Conservation (phyloP, 2,329 filamentous ascomycete genomes). For the Aspergillus fructus region DNA sequence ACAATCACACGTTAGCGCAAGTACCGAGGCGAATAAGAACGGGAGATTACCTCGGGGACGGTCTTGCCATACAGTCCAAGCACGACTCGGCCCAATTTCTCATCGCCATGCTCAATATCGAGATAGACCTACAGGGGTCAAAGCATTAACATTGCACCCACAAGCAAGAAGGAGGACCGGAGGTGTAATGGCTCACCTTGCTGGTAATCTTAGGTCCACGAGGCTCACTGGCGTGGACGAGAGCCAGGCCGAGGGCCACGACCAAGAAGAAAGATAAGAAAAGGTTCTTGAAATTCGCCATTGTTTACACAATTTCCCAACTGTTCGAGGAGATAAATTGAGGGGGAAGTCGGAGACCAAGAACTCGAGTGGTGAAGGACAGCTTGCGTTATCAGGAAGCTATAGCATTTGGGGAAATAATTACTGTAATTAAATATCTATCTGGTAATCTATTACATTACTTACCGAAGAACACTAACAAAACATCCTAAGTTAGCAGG, state of each 20-base stretch:
- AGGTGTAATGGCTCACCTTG: constrained; percentile 58
- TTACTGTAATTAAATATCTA: constrained; percentile 12
- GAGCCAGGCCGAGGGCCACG: constrained; percentile 67
- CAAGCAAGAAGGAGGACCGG: not conserved
- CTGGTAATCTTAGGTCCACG: constrained; percentile 87
- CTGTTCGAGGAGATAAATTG: constrained; percentile 15
- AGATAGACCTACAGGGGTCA: constrained; percentile 56
- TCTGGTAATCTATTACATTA: not conserved
- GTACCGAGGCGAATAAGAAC: not conserved
- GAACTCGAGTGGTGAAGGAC: constrained; percentile 25
- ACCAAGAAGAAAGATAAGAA: constrained; percentile 70
- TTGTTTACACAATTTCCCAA: constrained; percentile 21
- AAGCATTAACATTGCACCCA: constrained; percentile 12
- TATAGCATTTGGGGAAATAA: constrained; percentile 6
- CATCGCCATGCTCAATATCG: constrained; percentile 63
- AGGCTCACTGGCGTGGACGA: constrained; percentile 66
- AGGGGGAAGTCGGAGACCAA: constrained; percentile 16
- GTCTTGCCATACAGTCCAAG: constrained; percentile 68
- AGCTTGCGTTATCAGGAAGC: constrained; percentile 37
- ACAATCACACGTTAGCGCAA: constrained; percentile 3
- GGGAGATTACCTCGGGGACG: constrained; percentile 57
- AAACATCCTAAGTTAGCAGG: not conserved
- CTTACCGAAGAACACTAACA: not conserved
- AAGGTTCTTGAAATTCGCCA: constrained; percentile 36
- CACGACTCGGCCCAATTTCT: constrained; percentile 60